phyloP scores from a whole-genome alignment of 1,284 basidiomycete genomes.

The Hypsizygus ulmarius region DNA sequence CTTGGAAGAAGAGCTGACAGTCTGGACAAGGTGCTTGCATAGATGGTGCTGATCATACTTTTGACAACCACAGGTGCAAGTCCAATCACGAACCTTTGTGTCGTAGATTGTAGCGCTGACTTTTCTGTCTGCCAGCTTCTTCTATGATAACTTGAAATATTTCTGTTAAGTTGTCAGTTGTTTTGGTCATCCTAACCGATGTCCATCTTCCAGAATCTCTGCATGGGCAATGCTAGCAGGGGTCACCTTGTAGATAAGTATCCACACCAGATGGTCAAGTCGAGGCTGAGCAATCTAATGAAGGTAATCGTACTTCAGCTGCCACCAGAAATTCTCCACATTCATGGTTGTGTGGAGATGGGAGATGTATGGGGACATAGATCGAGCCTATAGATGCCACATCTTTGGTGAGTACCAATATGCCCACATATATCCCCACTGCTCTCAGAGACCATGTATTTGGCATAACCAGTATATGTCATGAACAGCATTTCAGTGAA shows the following conservation, averaged over 20 bases:
- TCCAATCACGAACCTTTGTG: constrained; percentile 23
- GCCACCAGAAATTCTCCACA: constrained; percentile 33
- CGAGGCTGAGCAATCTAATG: constrained; percentile 25
- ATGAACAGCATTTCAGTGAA: constrained; percentile 23
- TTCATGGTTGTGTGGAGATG: constrained; percentile 32
- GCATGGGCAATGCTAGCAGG: constrained; percentile 20
- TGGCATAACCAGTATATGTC: constrained; percentile 35
- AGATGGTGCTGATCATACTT: constrained; percentile 28
- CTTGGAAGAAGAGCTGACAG: constrained; percentile 14
- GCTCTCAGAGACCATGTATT: constrained; percentile 26
- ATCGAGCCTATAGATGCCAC: constrained; percentile 35
- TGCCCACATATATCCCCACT: constrained; percentile 36
- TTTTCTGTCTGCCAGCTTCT: constrained; percentile 15
- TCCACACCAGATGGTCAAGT: constrained; percentile 31
- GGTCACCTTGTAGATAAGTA: constrained; percentile 25
- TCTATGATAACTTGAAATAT: constrained; percentile 19
- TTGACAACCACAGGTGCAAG: constrained; percentile 29
- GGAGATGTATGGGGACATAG: constrained; percentile 22
- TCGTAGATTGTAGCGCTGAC: constrained; percentile 17
- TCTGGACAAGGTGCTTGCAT: constrained; percentile 35
- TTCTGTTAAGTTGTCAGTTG: constrained; percentile 19
- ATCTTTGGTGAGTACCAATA: constrained; percentile 31
- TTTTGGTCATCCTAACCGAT: constrained; percentile 19
- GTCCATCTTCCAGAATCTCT: constrained; percentile 15
- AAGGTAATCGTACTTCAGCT: constrained; percentile 32